phyloP scores from a whole-genome alignment of 2,329 filamentous ascomycete genomes.

The Penicillium brasilianum region DNA sequence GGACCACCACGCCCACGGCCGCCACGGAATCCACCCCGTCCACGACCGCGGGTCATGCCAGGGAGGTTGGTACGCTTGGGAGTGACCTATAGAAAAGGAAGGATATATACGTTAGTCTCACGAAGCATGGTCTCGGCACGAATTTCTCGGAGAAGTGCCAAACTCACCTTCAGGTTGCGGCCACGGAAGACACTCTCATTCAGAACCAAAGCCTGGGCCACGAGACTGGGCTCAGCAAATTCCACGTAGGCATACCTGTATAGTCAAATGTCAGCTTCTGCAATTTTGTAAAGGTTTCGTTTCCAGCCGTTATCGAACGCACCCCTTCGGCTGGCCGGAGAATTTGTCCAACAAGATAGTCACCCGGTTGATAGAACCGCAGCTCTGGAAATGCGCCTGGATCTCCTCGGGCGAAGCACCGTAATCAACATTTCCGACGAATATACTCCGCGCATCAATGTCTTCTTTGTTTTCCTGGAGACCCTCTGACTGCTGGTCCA shows the following conservation, averaged over 20 bases:
- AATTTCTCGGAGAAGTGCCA: background rate
- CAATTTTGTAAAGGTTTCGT: background rate
- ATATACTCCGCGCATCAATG: slow-evolving; percentile 92
- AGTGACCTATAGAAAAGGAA: slow-evolving; percentile 63
- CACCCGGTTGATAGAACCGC: slow-evolving; percentile 95
- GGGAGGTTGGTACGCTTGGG: slow-evolving; percentile 97
- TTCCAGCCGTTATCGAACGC: slow-evolving; percentile 48
- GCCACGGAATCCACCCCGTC: slow-evolving; percentile 58
- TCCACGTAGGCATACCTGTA: slow-evolving; percentile 97
- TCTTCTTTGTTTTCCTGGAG: slow-evolving; percentile 93
- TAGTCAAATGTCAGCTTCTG: slow-evolving; percentile 9
- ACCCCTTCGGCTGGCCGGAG: slow-evolving; percentile 99
- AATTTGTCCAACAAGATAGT: slow-evolving; percentile 98
- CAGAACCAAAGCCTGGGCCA: slow-evolving; percentile 89
- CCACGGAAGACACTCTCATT: slow-evolving; percentile 97
- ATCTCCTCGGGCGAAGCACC: slow-evolving; percentile 96
- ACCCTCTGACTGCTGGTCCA: slow-evolving; percentile 84
- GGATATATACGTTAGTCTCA: slow-evolving; percentile 23
- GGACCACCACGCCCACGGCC: slow-evolving; percentile 61
- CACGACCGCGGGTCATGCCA: slow-evolving; percentile 80
- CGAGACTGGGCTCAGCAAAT: slow-evolving; percentile 90
- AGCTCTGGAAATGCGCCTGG: slow-evolving; percentile 96
- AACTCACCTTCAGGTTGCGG: slow-evolving; percentile 85
- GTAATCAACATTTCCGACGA: slow-evolving; percentile 98
- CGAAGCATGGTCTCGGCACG: background rate